Base-by-base conservation (phyloP, 345 rosid species). In the Hirschfeldia incana region DNA sequence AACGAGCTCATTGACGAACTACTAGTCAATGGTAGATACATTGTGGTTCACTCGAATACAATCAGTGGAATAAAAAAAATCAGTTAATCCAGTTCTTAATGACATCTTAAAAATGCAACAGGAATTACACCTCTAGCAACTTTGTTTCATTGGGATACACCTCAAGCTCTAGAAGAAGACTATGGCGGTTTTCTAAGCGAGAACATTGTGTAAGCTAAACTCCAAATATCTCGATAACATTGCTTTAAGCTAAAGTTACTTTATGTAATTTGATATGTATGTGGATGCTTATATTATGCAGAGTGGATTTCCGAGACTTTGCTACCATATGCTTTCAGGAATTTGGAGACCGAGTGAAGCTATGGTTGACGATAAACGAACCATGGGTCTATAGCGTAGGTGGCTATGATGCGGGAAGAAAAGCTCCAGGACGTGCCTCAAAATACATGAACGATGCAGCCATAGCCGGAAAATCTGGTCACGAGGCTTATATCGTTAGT, bases 291-390 rank as follows among this genome's bases (percentile, higher is more conserved):
- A 11, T 44, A 36, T 49, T 32, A 10, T 49, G 64, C n/a, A 75
- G 78, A 65, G 28, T 1, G 60, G 78, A 74, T 83, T 85, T 80
- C 42, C 39, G 65, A 11, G 87, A 82, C 46, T 87, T 72, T 36
- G 82, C 81, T 9, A 73, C n/a, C n/a, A 27, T 78, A 33, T 87
- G 88, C 7, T 87, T 87, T 36, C 29, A 78, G 3, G 76, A 75
- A 62, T 85, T 84, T 9, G 90, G 90, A 6, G 88, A 87, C 13
- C 67, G 84, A 58, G 88, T 87, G 17, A 85, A 87, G 53, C 77
- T 81, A 49, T 87, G 88, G 89, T 67, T 77, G 15, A 85, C 88
- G 9, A 55, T 87, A 36, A 87, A 87, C n/a, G 88, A 87, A 30
- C 90, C 90, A 75, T 73, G 46, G 79, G 70, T 59, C 17, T 80